Base-by-base conservation (phyloP, 2,329 filamentous ascomycete genomes). In the Pseudodiploospora longispora region DNA sequence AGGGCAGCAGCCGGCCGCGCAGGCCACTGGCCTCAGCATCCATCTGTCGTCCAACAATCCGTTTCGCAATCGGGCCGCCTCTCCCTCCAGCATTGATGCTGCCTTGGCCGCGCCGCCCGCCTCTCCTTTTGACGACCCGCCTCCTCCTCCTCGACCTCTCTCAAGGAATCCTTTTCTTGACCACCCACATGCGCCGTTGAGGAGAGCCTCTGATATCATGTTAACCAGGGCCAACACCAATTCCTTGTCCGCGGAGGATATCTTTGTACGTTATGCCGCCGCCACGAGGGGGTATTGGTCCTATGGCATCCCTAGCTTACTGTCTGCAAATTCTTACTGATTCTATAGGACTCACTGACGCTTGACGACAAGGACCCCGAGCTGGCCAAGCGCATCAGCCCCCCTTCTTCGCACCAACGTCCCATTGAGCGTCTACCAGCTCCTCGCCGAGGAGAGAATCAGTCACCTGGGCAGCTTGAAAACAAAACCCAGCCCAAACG, bases 1-100 rank as follows among this genome's bases (percentile, higher is more conserved):
- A 55, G 54, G 51, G 27, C 53, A 50, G 45, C 47, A 42, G 41
- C 43, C 48, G 29, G 36, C 41, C 35, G 32, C 42, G n/a, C 47
- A 48, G 44, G 34, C 53, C 46, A 49, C 54, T 46, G 73, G 72
- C 53, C 70, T 83, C 59, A 70, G 76, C 43, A 68, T 84, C 62
- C 83, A 81, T 32, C 76, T 89, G 58, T 82, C 82, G 63, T 89
- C 85, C 62, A 89, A 89, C 74, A 90, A 90, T 61, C 85, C 85
- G 50, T 90, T 80, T 58, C 82, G 85, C 69, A 87, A 87, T 64
- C 80, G 83, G 58, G 79, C 82, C 51, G 70, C 72, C 33, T 86
- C 83, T 51, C 82, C 77, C 41, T 61, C 66, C 42, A 63, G 57
- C 51, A 49, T 59, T 59, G 56, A 68, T 36, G 50, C 59, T 38